Evolutionary conservation across 768 basidiomycete genomes (phyloP).

Genomic region (Serpula lacrymans): DNA sequence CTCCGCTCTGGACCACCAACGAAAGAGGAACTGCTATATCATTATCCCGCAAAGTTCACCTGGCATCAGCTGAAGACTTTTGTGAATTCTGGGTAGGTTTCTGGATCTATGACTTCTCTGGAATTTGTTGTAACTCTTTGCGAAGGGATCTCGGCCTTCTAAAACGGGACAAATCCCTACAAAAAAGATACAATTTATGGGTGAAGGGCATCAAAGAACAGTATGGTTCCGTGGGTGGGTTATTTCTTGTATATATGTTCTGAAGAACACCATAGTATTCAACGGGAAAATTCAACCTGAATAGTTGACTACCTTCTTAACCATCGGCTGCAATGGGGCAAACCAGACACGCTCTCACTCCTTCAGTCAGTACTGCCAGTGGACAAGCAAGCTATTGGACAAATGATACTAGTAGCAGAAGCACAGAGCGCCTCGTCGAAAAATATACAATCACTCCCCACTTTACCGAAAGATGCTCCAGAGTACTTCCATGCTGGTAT

Average conservation of each 20-base stretch:
- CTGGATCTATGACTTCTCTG: not conserved
- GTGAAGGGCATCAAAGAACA: constrained; percentile 45
- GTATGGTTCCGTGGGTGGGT: constrained; percentile 66
- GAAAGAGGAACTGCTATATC: constrained; percentile 54
- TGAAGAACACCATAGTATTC: not conserved
- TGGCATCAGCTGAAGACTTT: constrained; percentile 76
- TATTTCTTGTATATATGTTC: not conserved
- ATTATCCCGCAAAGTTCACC: constrained; percentile 76
- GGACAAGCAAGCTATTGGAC: not conserved
- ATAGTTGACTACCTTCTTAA: constrained; percentile 71
- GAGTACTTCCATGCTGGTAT: constrained; percentile 67
- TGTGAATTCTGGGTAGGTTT: constrained; percentile 68
- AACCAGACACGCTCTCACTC: constrained; percentile 60
- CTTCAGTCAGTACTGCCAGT: constrained; percentile 46
- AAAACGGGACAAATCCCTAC: constrained; percentile 68
- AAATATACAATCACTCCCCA: constrained; percentile 16
- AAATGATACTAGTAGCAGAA: too few relatives aligned
- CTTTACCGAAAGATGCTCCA: constrained; percentile 34
- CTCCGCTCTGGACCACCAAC: constrained; percentile 65
- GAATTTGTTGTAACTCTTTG: not conserved
- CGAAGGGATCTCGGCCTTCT: constrained; percentile 77
- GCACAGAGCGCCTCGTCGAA: not conserved
- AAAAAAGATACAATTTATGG: constrained; percentile 66
- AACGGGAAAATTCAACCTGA: not conserved
- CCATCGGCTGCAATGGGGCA: constrained; percentile 73